These are phyloP conservation scores for Populus hybrid DNA, from an alignment of 441 rosid genomes.

Conservation along the genomic window DNA sequence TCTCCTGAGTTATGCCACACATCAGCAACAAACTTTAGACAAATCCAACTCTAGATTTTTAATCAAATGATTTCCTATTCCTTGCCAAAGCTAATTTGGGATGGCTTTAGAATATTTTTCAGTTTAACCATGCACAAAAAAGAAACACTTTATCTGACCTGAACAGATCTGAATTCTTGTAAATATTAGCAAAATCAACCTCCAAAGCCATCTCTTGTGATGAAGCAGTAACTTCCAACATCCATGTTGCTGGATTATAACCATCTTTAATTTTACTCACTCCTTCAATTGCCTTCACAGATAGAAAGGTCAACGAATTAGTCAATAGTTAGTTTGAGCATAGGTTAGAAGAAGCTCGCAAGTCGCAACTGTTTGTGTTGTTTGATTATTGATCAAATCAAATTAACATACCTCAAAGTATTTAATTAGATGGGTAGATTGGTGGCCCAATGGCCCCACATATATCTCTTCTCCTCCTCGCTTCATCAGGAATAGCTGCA, in stretches of 20 bases:
- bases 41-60: background rate
- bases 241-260: conserved; percentile 89
- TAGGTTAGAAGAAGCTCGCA: background rate
- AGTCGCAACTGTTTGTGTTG: too few species aligned
- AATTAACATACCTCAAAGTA: conserved; percentile 60
- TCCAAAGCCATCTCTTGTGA: conserved; percentile 60
- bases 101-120: background rate
- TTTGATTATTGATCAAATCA: background rate
- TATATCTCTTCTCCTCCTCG: too few species aligned
- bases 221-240: conserved; percentile 63
- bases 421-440: too few species aligned
- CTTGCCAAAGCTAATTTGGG: too few species aligned
- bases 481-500: too few species aligned
- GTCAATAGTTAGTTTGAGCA: background rate
- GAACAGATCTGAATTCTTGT: conserved; percentile 60
- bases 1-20: conserved; percentile 40
- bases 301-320: background rate
- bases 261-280: conserved; percentile 68
- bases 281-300: conserved; percentile 51
- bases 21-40: background rate
- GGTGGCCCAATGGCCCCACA: too few species aligned
- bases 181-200: conserved; percentile 58
- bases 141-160: conserved; percentile 34
- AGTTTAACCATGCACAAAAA: background rate
- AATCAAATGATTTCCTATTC: too few species aligned